Evolutionary conservation across 768 basidiomycete genomes (phyloP), one percentile per base, ranked within the genome.

Genomic region (Mycena chlorophos): DNA sequence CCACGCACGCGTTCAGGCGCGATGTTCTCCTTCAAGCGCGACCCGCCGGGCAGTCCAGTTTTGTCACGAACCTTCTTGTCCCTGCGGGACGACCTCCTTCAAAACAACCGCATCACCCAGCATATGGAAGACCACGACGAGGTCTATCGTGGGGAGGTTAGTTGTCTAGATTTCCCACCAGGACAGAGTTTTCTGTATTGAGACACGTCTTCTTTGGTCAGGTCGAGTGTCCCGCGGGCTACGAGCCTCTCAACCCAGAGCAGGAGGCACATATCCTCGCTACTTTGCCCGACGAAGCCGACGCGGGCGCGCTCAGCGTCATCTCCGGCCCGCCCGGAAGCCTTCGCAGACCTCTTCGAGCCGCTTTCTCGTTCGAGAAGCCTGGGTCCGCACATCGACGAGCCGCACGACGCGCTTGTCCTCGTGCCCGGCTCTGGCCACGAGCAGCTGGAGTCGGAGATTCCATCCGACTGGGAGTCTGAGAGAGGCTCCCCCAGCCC

Each of bases 81-180:
- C 45, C 10, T 46, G 23, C 45, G 45, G 23, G 45, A 28, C 45
- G 45, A 27, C 6, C 8, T 46, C 12, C 12, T 6, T 23, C 22
- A 25, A 4, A 6, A 13, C 6, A 5, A 46, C 20, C 22, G 45
- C 6, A 46, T 46, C 22, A 46, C 45, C 45, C 23, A 46, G 45
- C 27, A 25, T 26, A 46, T 46, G 45, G 45, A 46, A 25, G 45
- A 46, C 22, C 23, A 46, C 26, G 45, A 46, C 45, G 13, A 28
- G 45, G 22, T 46, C 45, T 46, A 46, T 46, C 45, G 45, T 13
- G 45, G 45, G 13, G 45, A 46, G 45, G 45, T 28, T 12, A 46
- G 45, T 46, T 6, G 6, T 19, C 31, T 34, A 34, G 17, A 34
- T 34, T 42, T 42, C 22, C 20, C 20, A 14, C 40, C 14, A 14